Conservation (phyloP, 2,329 filamentous ascomycete species). For the Anisogramma anomala region DNA sequence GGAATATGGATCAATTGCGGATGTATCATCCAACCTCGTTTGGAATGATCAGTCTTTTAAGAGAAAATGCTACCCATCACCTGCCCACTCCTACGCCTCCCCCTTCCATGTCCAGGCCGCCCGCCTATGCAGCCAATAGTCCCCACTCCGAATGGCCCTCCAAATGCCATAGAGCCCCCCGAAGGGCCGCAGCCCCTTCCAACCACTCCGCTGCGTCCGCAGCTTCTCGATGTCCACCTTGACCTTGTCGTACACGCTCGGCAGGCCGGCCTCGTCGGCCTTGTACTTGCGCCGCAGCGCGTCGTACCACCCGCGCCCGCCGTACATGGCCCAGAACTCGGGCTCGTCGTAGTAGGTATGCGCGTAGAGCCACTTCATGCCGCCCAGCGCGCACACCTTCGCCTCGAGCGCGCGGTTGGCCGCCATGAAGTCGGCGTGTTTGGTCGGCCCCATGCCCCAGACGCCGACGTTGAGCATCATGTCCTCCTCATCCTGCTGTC, state of each 20-base stretch:
- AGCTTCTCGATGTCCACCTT: slow-evolving; percentile 30
- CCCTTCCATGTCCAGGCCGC: slow-evolving; percentile 43
- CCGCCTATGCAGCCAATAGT: slow-evolving; percentile 41
- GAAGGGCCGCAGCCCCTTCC: slow-evolving; percentile 42
- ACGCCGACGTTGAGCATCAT: slow-evolving; percentile 56
- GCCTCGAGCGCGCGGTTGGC: slow-evolving; percentile 62
- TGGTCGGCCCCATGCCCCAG: slow-evolving; percentile 63
- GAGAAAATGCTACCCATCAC: too few species aligned
- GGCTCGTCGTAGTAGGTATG: slow-evolving; percentile 70
- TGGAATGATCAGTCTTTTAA: too few species aligned
- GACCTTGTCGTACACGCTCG: slow-evolving; percentile 61
- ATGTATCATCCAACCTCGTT: too few species aligned
- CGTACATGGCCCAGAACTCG: slow-evolving; percentile 58
- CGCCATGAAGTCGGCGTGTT: slow-evolving; percentile 47
- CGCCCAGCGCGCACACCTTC: slow-evolving; percentile 56
- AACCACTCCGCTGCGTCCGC: slow-evolving; percentile 27
- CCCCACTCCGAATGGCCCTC: slow-evolving; percentile 45
- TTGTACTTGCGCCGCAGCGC: slow-evolving; percentile 49
- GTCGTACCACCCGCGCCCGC: slow-evolving; percentile 48
- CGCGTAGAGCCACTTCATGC: slow-evolving; percentile 80
- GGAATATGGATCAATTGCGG: too few species aligned
- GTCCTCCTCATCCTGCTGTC: slow-evolving; percentile 15
- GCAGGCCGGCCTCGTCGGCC: slow-evolving; percentile 41
- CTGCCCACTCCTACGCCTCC: slow-evolving; percentile 9
- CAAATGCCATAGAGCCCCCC: slow-evolving; percentile 49